Evolutionary conservation across 352 stramenopile genomes (phyloP).

Genomic region (Pythium insidiosum): DNA sequence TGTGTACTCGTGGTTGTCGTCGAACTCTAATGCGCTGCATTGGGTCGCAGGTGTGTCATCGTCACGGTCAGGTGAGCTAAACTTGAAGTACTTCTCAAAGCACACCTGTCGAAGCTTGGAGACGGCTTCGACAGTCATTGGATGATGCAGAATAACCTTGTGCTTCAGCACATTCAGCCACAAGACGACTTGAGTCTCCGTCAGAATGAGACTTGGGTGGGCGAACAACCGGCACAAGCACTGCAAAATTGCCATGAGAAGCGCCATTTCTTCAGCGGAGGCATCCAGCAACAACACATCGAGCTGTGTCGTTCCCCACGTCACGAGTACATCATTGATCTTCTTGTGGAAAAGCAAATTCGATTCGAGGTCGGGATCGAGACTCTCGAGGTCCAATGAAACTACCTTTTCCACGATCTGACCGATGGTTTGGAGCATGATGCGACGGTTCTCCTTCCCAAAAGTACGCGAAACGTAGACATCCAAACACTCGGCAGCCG

Average conservation of each 20-base stretch:
- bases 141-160: slow-evolving; percentile 29
- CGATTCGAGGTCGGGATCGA: slow-evolving; percentile 33
- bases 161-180: slow-evolving; percentile 73
- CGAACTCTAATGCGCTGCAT: slow-evolving; percentile 56
- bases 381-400: slow-evolving; percentile 28
- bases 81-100: slow-evolving; percentile 79
- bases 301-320: slow-evolving; percentile 59
- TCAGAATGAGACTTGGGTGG: slow-evolving; percentile 59
- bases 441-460: slow-evolving; percentile 50
- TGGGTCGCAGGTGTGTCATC: slow-evolving; percentile 26
- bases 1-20: slow-evolving; percentile 64
- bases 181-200: slow-evolving; percentile 64
- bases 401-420: slow-evolving; percentile 52
- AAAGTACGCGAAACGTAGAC: slow-evolving; percentile 62
- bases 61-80: slow-evolving; percentile 56
- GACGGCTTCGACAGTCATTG: slow-evolving; percentile 2
- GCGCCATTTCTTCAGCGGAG: slow-evolving; percentile 30
- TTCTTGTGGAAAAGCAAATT: slow-evolving; percentile 68
- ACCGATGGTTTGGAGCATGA: slow-evolving; percentile 55
- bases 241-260: slow-evolving; percentile 34
- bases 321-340: slow-evolving; percentile 66
- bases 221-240: slow-evolving; percentile 48
- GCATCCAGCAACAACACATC: slow-evolving; percentile 41
- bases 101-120: slow-evolving; percentile 43
- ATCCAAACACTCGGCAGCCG: slow-evolving; percentile 59